Percentiles rank a stretch among this genome's conserved stretches.
These are phyloP conservation scores for Camellia oleifera DNA, from an alignment of 179 eudicot species.

Conservation along the genomic window DNA sequence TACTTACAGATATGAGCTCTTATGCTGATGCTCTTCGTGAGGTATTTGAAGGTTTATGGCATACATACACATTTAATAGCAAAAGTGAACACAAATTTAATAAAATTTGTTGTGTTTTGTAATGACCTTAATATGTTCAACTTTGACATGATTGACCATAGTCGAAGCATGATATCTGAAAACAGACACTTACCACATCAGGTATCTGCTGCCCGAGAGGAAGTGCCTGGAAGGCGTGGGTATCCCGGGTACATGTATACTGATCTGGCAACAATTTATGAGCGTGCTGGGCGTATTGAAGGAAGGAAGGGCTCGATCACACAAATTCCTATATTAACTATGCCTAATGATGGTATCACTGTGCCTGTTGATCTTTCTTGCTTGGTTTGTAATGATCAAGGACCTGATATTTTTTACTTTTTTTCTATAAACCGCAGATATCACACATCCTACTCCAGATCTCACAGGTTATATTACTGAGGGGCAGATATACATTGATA, in stretches of 20 bases:
- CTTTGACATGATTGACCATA: neutral
- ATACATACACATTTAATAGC: neutral
- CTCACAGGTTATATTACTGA: constrained; percentile 99
- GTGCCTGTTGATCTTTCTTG: neutral
- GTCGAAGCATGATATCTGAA: neutral
- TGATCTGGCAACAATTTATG: constrained; percentile 98
- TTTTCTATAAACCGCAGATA: constrained; percentile 47
- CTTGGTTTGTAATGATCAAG: neutral
- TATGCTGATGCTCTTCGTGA: constrained; percentile 99
- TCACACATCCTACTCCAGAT: constrained; percentile 99
- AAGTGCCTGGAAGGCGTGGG: constrained; percentile 99
- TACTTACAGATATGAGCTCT: constrained; percentile 97
- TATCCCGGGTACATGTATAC: constrained; percentile 99
- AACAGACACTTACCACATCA: constrained; percentile 10
- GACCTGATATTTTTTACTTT: neutral
- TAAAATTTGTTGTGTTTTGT: neutral
- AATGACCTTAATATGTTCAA: neutral
- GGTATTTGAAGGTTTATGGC: constrained; percentile 38
- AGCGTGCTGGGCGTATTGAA: constrained; percentile 98
- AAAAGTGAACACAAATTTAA: neutral
- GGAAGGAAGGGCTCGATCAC: constrained; percentile 96
- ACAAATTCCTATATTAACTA: constrained; percentile 94
- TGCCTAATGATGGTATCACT: constrained; percentile 92
- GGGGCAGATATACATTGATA: constrained; percentile 96
- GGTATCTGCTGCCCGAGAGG: constrained; percentile 99